phyloP scores from a whole-genome alignment of 352 stramenopile species.

The Globisporangium carolinianum region DNA sequence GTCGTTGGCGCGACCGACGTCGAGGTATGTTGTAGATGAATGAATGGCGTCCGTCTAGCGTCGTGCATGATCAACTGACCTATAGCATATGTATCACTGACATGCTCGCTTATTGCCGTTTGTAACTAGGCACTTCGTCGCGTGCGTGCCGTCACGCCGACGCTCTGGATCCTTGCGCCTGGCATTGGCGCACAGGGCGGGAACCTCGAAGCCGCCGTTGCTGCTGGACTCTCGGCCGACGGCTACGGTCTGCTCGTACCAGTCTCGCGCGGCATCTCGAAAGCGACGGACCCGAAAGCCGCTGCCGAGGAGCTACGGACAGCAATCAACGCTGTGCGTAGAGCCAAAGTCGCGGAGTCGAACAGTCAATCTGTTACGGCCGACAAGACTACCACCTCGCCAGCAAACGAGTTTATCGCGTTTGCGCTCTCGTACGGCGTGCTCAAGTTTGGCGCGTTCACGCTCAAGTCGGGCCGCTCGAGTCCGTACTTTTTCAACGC shows the following conservation, averaged over 20 bases:
- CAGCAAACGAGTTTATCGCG: constrained; percentile 94
- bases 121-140: constrained; percentile 73
- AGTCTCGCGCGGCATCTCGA: constrained; percentile 95
- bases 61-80: neutral
- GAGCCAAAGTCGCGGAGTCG: constrained; percentile 30
- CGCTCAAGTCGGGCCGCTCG: constrained; percentile 95
- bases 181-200: constrained; percentile 93
- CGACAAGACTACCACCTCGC: constrained; percentile 21
- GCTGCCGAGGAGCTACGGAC: constrained; percentile 89
- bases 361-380: constrained; percentile 1
- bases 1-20: constrained; percentile 97
- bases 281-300: constrained; percentile 81
- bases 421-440: constrained; percentile 94
- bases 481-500: constrained; percentile 99
- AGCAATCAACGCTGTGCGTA: constrained; percentile 91
- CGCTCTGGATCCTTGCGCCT: constrained; percentile 96
- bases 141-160: constrained; percentile 77
- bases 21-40: constrained; percentile 24
- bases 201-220: constrained; percentile 88
- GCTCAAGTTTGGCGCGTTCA: constrained; percentile 98
- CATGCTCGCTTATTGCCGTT: no score
- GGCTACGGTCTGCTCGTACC: constrained; percentile 94
- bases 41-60: neutral
- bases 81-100: constrained; percentile 1
- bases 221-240: constrained; percentile 68